phyloP scores from a whole-genome alignment of 106 monocot species.

The Acorus gramineus region DNA sequence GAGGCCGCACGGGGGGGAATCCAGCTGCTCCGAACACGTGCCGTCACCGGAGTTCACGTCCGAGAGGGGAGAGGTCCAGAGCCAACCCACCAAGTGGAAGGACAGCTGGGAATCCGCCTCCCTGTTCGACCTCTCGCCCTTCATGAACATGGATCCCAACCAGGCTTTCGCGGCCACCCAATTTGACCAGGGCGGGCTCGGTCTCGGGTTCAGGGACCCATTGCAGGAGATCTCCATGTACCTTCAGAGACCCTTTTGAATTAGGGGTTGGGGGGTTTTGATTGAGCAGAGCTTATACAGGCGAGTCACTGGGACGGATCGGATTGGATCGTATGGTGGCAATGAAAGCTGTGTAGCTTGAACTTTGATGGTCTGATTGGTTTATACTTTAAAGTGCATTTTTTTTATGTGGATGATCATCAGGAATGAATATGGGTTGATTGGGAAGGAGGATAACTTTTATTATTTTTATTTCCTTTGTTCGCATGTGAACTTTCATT shows the following conservation, averaged over 20 bases:
- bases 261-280: no score
- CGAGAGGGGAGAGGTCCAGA: constrained; percentile 55
- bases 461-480: no score
- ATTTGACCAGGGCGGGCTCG: constrained; percentile 8
- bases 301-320: no score
- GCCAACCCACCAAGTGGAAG: constrained; percentile 33
- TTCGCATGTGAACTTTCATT: no score
- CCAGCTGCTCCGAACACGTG: constrained; percentile 55
- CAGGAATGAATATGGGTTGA: no score
- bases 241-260: constrained; percentile 57
- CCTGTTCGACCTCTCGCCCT: constrained; percentile 7
- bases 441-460: no score
- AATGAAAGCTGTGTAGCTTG: no score
- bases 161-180: constrained; percentile 7
- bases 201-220: constrained; percentile 25
- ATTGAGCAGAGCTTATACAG: no score
- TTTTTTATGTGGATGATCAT: no score
- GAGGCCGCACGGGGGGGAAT: constrained; percentile 37
- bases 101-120: constrained; percentile 26
- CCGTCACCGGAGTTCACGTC: constrained; percentile 36
- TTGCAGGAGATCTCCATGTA: constrained; percentile 61
- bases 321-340: no score
- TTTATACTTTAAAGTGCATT: no score
- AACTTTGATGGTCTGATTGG: no score
- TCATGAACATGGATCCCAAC: constrained; percentile 10